These are phyloP conservation scores for Penicillium sp. DNA, from an alignment of 2,329 filamentous ascomycete species.

Conservation along the genomic window DNA sequence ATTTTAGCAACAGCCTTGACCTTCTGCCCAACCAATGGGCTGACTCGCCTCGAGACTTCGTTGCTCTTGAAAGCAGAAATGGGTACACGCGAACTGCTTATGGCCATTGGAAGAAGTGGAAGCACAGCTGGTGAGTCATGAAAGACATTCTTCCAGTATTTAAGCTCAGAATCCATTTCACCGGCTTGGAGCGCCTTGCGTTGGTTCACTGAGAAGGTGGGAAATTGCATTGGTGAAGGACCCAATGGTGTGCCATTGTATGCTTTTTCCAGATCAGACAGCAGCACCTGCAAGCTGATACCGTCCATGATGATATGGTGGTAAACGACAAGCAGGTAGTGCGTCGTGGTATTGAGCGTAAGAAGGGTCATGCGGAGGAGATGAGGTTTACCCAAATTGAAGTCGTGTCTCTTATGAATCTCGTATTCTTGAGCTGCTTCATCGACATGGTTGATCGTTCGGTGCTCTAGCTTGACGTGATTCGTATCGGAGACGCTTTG, in stretches of 20 bases:
- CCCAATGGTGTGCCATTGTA: neutral
- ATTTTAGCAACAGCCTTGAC: constrained; percentile 17
- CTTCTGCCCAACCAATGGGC: neutral
- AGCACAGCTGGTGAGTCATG: neutral
- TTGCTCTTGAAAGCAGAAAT: neutral
- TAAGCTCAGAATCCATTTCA: neutral
- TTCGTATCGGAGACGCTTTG: constrained; percentile 14
- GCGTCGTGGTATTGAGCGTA: constrained; percentile 3
- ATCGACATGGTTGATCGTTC: neutral
- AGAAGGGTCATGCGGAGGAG: neutral
- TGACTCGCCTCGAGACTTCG: constrained; percentile 9
- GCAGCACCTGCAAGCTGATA: constrained; percentile 25
- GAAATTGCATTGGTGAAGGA: constrained; percentile 5
- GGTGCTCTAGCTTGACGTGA: neutral
- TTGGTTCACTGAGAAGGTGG: constrained; percentile 4
- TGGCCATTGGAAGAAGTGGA: constrained; percentile 1
- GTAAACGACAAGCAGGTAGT: constrained; percentile 24
- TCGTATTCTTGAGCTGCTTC: neutral
- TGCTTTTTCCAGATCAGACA: constrained; percentile 21
- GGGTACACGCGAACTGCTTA: neutral
- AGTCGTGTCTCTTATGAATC: neutral
- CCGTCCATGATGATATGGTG: constrained; percentile 42
- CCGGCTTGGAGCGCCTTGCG: neutral
- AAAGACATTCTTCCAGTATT: constrained; percentile 3
- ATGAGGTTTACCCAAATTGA: neutral